Evolutionary conservation across 2,329 filamentous ascomycete species (phyloP).

Genomic region (Karstenula rhodostoma): DNA sequence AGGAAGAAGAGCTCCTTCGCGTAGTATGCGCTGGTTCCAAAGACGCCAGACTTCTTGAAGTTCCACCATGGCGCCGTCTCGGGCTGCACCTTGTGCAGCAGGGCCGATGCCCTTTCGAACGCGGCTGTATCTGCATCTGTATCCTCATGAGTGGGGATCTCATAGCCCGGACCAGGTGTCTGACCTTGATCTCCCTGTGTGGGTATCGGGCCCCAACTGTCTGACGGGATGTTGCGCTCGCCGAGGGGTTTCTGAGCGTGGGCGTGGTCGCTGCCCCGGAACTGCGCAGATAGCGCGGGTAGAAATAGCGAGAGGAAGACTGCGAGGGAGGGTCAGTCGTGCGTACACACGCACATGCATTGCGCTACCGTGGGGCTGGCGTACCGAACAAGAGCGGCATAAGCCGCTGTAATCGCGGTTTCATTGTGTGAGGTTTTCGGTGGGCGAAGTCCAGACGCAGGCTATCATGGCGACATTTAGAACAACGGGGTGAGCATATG

Average conservation of each 20-base stretch:
- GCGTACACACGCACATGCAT: constrained; percentile 7
- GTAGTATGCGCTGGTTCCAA: constrained; percentile 67
- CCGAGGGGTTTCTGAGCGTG: constrained; percentile 37
- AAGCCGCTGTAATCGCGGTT: constrained; percentile 45
- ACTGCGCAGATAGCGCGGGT: constrained; percentile 35
- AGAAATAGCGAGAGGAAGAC: constrained; percentile 44
- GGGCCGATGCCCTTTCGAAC: constrained; percentile 49
- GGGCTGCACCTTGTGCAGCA: constrained; percentile 54
- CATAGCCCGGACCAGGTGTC: constrained; percentile 11
- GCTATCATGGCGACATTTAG: constrained; percentile 45
- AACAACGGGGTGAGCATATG: constrained; percentile 21
- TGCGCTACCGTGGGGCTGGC: constrained; percentile 17
- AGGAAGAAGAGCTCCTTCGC: constrained; percentile 68
- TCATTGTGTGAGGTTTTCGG: constrained; percentile 38
- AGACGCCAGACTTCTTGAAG: constrained; percentile 64
- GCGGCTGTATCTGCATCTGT: constrained; percentile 36
- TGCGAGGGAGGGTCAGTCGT: constrained; percentile 33
- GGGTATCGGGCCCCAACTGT: constrained; percentile 24
- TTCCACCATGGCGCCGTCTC: constrained; percentile 51
- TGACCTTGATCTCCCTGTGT: constrained; percentile 27
- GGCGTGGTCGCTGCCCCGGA: constrained; percentile 30
- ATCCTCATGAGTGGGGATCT: constrained; percentile 16
- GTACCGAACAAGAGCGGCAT: constrained; percentile 47
- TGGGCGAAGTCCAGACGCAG: constrained; percentile 22
- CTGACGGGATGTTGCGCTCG: constrained; percentile 22